Evolutionary conservation across 1,139 yeast species (phyloP).

Genomic region (Debaryomyces robertsiae): DNA sequence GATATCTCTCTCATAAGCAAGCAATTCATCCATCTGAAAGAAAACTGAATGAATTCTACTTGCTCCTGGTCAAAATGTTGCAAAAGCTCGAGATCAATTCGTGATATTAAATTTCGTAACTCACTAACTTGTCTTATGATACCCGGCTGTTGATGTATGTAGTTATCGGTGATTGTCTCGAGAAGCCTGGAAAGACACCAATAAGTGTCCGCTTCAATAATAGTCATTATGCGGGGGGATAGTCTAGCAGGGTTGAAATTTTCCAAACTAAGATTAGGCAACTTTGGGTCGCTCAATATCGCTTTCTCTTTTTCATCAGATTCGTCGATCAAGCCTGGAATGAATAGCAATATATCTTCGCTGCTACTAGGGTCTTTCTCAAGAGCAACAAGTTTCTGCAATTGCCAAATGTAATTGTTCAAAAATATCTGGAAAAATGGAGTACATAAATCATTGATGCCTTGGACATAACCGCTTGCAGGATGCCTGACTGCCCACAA

Average conservation of each 20-base stretch:
- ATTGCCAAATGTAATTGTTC: conserved; percentile 62
- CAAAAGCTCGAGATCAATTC: conserved; percentile 76
- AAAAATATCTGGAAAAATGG: conserved; percentile 92
- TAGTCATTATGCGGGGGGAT: conserved; percentile 47
- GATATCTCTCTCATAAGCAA: conserved; percentile 90
- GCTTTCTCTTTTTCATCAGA: conserved; percentile 30
- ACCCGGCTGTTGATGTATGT: conserved; percentile 98
- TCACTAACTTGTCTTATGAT: conserved; percentile 87
- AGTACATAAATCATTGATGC: conserved; percentile 91
- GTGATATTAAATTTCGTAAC: conserved; percentile 70
- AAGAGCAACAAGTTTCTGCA: conserved; percentile 29
- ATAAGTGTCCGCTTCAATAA: conserved; percentile 89
- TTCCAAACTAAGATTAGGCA: conserved; percentile 30
- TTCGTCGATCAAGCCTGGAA: conserved; percentile 41
- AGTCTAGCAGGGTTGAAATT: conserved; percentile 65
- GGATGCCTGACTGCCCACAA: conserved; percentile 98
- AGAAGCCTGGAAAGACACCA: conserved; percentile 92
- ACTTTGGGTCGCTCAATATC: conserved; percentile 31
- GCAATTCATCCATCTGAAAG: conserved; percentile 99
- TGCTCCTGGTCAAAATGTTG: conserved; percentile 78
- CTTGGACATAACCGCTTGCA: conserved; percentile 98
- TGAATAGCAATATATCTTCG: conserved; percentile 33
- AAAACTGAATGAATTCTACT: conserved; percentile 89
- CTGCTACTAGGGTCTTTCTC: conserved; percentile 17
- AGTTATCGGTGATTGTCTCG: conserved; percentile 94